Evolutionary conservation across 345 rosid genomes (phyloP), one percentile per base, ranked within the genome.

Genomic region (Euphorbia tirucalli): DNA sequence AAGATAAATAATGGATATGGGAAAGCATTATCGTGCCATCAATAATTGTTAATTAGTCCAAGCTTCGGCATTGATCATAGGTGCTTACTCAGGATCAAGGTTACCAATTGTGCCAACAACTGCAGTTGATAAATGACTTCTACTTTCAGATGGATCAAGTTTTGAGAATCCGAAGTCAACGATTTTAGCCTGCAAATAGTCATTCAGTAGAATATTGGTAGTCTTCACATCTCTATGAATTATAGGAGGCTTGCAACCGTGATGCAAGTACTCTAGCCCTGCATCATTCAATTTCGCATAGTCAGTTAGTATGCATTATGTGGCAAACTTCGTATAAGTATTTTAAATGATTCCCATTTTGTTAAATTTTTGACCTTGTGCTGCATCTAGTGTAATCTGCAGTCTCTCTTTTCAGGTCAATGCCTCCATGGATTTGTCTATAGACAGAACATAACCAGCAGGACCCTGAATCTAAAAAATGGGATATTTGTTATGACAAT

Each of bases 201-300:
- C 68, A 41, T 46, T 43, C 18, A 71, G 22, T 16, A 71, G 49
- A 9, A 71, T 71, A 59, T 71, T 71, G 5, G 74, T 2, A 25
- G 21, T 71, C 54, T 71, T 71, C 5, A 71, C n/a, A 31, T 71
- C 74, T 28, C 74, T 71, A 13, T 71, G 74, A 2, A 71, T 21
- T 61, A 71, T 61, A 7, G 74, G 49, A 4, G 74, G 74, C 21
- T 39, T 61, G 74, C 74, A 61, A 7, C 74, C 74, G 46, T 19
- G 9, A 21, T 71, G 67, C 11, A 61, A 8, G 11, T 71, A 71
- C 19, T 71, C 74, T 30, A 71, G 22, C 1, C 74, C 74, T 71
- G 67, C 52, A n/a, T n/a, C n/a, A n/a, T n/a, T n/a, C n/a, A n/a
- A n/a, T n/a, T n/a, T n/a, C n/a, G n/a, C 3, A 5, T 27, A 58